Evolutionary conservation across 108 stramenopile species (phyloP).

Genomic region (Pseudonitzschia multiseries): DNA sequence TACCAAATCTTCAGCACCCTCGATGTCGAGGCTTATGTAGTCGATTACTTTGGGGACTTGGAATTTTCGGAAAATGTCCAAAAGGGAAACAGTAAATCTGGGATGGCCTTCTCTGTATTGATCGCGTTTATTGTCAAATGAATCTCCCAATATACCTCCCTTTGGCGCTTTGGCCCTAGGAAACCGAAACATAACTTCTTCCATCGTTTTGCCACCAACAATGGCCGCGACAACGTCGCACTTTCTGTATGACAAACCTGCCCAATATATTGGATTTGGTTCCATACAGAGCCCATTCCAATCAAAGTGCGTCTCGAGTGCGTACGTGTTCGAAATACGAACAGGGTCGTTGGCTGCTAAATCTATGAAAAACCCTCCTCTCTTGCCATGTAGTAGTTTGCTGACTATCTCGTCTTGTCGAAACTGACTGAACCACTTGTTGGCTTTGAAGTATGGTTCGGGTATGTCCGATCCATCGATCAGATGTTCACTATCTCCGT

Average conservation of each 20-base stretch:
- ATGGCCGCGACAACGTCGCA: slow-evolving; percentile 51
- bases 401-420: slow-evolving; percentile 52
- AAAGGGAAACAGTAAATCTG: slow-evolving; percentile 42
- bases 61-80: slow-evolving; percentile 43
- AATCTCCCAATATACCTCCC: slow-evolving; percentile 61
- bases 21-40: slow-evolving; percentile 67
- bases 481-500: slow-evolving; percentile 31
- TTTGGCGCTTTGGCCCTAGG: slow-evolving; percentile 31
- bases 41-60: slow-evolving; percentile 57
- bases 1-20: slow-evolving; percentile 66
- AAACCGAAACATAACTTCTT: slow-evolving; percentile 43
- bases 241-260: slow-evolving; percentile 42
- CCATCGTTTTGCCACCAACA: slow-evolving; percentile 41
- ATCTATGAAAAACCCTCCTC: slow-evolving; percentile 58
- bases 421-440: slow-evolving; percentile 48
- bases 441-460: slow-evolving; percentile 21
- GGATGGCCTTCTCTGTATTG: slow-evolving; percentile 14
- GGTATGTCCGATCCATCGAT: slow-evolving; percentile 13
- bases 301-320: slow-evolving; percentile 40
- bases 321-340: slow-evolving; percentile 47
- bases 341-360: slow-evolving; percentile 61
- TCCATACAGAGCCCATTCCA: slow-evolving; percentile 60
- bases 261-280: slow-evolving; percentile 57
- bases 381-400: slow-evolving; percentile 29
- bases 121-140: slow-evolving; percentile 44